phyloP scores from a whole-genome alignment of 2,329 filamentous ascomycete species.

The Fusarium oxysporum region DNA sequence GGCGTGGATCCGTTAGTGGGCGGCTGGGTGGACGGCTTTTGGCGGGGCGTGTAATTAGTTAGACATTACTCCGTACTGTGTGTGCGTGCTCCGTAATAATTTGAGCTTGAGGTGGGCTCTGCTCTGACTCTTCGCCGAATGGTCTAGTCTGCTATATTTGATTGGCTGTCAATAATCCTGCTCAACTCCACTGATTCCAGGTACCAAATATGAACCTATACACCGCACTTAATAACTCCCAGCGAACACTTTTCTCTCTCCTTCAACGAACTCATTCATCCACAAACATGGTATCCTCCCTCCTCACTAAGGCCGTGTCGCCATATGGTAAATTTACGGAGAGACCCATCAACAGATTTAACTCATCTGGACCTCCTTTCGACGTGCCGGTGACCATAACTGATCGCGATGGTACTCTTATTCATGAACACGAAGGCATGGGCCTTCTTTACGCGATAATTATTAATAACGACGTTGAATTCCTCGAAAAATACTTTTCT shows the following conservation, averaged over 20 bases:
- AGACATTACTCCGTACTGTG: too few relatives aligned
- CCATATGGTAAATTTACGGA: accelerated
- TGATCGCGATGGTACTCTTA: neutral
- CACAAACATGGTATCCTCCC: neutral
- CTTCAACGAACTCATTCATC: neutral
- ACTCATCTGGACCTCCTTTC: neutral
- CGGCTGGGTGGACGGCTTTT: neutral
- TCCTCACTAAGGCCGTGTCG: neutral
- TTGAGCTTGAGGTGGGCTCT: neutral
- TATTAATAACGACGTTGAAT: neutral
- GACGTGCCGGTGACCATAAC: neutral
- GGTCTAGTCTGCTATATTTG: neutral
- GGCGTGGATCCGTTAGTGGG: neutral
- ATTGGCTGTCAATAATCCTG: neutral
- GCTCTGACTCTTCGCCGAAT: neutral
- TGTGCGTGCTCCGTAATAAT: too few relatives aligned
- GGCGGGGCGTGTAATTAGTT: too few relatives aligned
- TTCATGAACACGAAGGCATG: neutral
- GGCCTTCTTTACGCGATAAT: neutral
- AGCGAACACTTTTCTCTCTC: neutral
- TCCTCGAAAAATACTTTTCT: neutral
- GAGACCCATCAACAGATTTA: neutral
- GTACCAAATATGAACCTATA: neutral
- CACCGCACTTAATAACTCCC: neutral
- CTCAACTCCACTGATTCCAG: neutral